Base-by-base conservation (phyloP, 2,329 filamentous ascomycete species). In the Colletotrichum spaethianum region DNA sequence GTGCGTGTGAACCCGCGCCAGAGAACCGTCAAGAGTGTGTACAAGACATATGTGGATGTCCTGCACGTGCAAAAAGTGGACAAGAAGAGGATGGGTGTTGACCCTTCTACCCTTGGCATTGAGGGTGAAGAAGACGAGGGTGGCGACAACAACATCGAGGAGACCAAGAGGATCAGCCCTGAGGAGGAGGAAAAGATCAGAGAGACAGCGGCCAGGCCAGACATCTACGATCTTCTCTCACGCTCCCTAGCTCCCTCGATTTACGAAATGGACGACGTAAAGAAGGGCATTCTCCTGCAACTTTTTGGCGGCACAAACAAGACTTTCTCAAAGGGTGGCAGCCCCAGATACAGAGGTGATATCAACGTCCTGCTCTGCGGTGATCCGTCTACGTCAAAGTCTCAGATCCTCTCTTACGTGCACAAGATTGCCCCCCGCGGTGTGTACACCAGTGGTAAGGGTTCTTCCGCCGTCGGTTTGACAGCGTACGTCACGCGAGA, bases 271-370 rank as follows among this genome's bases (percentile, higher is more conserved):
- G 96, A 99, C 76, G 96, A 99, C 78, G 95, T 98, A 59, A 99
- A 99, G 87, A 99, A 99, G 84, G 96, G 96, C 14, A 98, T 99
- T 73, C 87, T 99, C 14, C 91, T 99, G 4, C 96, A 99, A 79
- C 90, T 99, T 50, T 99, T 99, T 80, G 96, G 96, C 46, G 96
- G 96, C 68, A 98, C 96, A 42, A 99, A 99, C 86, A 99, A 99
- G 85, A 94, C 94, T 0, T 99, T 99, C 82, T 91, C 97, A 71
- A 98, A 98, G 83, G 96, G 96, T 67, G 96, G 95, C 70, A 98
- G 94, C 79, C 96, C 96, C 8, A 95, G 93, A 77, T 99, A 99
- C 82, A 91, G 96, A 85, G 96, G 96, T 74, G 96, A 99, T 82
- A 98, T 99, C 85, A 99, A 99, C 80, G 90, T 99, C 62, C 88